Base-by-base conservation (phyloP, 345 rosid genomes). In the Raphanus raphanistrum region DNA sequence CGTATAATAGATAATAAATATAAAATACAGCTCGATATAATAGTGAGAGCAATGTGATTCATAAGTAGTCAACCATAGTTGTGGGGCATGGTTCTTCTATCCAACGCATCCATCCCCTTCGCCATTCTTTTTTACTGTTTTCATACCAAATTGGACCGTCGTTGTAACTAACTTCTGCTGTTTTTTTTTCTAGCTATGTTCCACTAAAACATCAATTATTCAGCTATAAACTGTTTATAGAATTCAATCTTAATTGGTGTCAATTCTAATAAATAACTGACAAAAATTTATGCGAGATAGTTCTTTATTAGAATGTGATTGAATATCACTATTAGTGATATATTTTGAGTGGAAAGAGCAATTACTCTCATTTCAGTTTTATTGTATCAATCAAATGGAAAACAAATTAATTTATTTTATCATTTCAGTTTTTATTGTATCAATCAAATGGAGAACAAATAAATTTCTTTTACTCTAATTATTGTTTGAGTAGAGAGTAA, bases 21-120 rank as follows among this genome's bases (percentile, higher is more conserved):
- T 16, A 27, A 52, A 57, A 66, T 59, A 78, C 77, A 78, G 81
- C 77, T 78, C 57, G 77, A 78, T 25, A 65, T 25, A 71, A 50
- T n/a, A 60, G 58, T 16, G 57, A 35, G 52, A 32, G 33, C 63
- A 70, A 63, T 70, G 66, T 77, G 66, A 70, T 69, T 60, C 62
- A n/a, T 60, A 76, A 15, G 62, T 38, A 75, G 43, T 13, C 10
- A 75, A 76, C 15, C 52, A 68, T 10, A n/a, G 16, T 58, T 52
- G 61, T 77, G 76, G 76, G 76, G 13, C 75, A 70, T 35, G 6
- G 26, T 52, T 52, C 10, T 52, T 68, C 59, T 59, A 61, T 68
- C 26, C 35, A 76, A 70, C 35, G 54, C 59, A 54, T 38, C 71
- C 36, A 64, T 71, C 65, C 13, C 63, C 63, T 76, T 77, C 63